These are phyloP conservation scores for Crithidia bombi DNA, from an alignment of 208 protist species.

Conservation along the genomic window DNA sequence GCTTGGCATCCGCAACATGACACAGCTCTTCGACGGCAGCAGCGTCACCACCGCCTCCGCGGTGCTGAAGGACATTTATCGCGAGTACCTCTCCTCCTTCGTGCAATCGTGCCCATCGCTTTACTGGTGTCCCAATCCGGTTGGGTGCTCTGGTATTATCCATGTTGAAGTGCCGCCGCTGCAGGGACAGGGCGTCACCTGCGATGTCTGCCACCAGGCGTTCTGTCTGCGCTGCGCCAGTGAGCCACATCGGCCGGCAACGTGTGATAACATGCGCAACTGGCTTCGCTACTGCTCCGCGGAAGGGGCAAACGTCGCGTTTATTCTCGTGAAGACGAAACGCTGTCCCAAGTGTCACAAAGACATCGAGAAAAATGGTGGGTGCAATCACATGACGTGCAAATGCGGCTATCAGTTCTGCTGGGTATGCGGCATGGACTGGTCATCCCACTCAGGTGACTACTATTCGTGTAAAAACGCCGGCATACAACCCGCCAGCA, in stretches of 20 bases:
- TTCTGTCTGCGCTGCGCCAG: slow-evolving; percentile 68
- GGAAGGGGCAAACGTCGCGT: slow-evolving; percentile 61
- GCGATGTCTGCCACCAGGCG: slow-evolving; percentile 41
- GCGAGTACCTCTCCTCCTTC: slow-evolving; percentile 30
- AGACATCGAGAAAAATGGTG: slow-evolving; percentile 91
- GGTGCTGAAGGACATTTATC: slow-evolving; percentile 20
- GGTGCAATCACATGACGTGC: slow-evolving; percentile 94
- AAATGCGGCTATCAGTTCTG: slow-evolving; percentile 83
- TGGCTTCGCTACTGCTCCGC: slow-evolving; percentile 57
- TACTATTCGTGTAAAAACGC: slow-evolving; percentile 36
- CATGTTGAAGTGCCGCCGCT: slow-evolving; percentile 36
- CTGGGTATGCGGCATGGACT: slow-evolving; percentile 80
- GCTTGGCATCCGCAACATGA: slow-evolving; percentile 29
- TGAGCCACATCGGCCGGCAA: slow-evolving; percentile 49
- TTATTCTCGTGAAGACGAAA: slow-evolving; percentile 71
- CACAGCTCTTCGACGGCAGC: slow-evolving; percentile 14
- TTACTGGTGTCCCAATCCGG: slow-evolving; percentile 78
- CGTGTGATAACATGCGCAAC: slow-evolving; percentile 48
- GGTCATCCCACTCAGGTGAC: slow-evolving; percentile 56
- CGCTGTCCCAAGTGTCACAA: slow-evolving; percentile 71
- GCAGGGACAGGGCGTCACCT: slow-evolving; percentile 48
- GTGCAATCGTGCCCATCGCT: slow-evolving; percentile 40
- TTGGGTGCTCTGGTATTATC: slow-evolving; percentile 60
- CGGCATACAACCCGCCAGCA: no score
- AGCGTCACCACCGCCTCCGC: background rate